Evolutionary conservation across 805 yeast genomes (phyloP).

Genomic region (Spathaspora gorwiae): DNA sequence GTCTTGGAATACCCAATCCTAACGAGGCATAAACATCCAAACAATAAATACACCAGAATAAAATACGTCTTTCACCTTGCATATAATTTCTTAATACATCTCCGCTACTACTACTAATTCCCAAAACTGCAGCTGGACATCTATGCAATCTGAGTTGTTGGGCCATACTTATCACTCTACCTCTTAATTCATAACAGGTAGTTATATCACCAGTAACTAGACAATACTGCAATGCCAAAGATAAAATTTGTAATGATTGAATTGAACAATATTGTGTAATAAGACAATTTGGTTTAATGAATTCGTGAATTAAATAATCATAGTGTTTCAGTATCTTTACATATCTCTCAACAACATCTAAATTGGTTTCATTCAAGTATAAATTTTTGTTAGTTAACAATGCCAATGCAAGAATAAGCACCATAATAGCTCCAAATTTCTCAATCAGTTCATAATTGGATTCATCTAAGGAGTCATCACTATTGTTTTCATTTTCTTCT

Average conservation of each 20-base stretch:
- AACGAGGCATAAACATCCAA: conserved; percentile 73
- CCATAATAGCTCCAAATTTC: conserved; percentile 52
- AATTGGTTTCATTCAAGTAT: conserved; percentile 11
- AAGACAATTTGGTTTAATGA: conserved; percentile 55
- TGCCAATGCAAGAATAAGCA: conserved; percentile 46
- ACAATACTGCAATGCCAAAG: conserved; percentile 67
- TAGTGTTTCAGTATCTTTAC: conserved; percentile 39
- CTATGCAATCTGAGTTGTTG: conserved; percentile 81
- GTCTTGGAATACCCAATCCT: conserved; percentile 76
- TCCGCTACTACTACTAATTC: conserved; percentile 42
- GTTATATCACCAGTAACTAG: conserved; percentile 68
- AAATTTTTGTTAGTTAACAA: conserved; percentile 40
- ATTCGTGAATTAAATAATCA: conserved; percentile 58
- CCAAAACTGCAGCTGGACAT: conserved; percentile 81
- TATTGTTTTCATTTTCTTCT: conserved; percentile 21
- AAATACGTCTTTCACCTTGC: conserved; percentile 76
- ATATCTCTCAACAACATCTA: conserved; percentile 14
- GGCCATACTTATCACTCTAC: conserved; percentile 74
- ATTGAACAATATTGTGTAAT: conserved; percentile 55
- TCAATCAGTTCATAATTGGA: conserved; percentile 36
- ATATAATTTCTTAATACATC: conserved; percentile 43
- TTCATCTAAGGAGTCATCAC: conserved; percentile 3
- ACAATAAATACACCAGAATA: conserved; percentile 81
- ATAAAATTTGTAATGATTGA: conserved; percentile 63
- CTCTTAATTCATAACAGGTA: conserved; percentile 71